A percentile compares a stretch with the other conserved stretches of the same genome.
These are phyloP conservation scores for Fagus sylvatica DNA, from an alignment of 306 rosid genomes.

Conservation along the genomic window DNA sequence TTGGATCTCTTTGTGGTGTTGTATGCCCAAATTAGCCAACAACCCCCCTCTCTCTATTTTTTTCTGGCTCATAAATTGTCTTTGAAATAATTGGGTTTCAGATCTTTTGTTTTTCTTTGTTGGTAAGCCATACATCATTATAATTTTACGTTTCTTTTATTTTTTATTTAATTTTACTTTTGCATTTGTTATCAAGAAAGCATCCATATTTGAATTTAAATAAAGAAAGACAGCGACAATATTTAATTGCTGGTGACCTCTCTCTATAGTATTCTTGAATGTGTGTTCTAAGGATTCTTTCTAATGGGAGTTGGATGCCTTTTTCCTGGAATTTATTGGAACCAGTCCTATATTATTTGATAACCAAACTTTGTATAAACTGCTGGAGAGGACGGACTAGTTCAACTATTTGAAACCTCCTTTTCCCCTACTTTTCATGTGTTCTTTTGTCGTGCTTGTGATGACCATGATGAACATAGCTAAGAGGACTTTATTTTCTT, in stretches of 20 bases:
- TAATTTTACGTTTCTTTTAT: not conserved
- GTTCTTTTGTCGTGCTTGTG: not conserved
- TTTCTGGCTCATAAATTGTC: not conserved
- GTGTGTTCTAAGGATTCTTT: not conserved
- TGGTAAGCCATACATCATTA: not conserved
- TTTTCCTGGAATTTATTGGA: constrained; percentile 21
- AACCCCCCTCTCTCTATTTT: too few species aligned
- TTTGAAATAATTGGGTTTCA: not conserved
- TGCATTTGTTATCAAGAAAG: not conserved
- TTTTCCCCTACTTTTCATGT: not conserved
- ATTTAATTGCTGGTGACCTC: constrained; percentile 9
- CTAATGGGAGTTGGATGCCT: constrained; percentile 15
- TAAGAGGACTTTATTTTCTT: constrained; percentile 26
- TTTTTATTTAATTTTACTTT: not conserved
- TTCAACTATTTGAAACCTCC: constrained; percentile 21
- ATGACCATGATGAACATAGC: constrained; percentile 15
- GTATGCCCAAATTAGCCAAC: too few species aligned
- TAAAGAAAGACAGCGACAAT: constrained; percentile 4
- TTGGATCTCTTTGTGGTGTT: too few species aligned
- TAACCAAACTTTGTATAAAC: constrained; percentile 13
- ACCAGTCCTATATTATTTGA: constrained; percentile 19
- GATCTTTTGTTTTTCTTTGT: not conserved
- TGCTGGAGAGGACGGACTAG: constrained; percentile 16
- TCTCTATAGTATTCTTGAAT: constrained; percentile 1
- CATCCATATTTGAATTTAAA: not conserved